Conservation (phyloP, 768 basidiomycete genomes). For the Boletales sp. region DNA sequence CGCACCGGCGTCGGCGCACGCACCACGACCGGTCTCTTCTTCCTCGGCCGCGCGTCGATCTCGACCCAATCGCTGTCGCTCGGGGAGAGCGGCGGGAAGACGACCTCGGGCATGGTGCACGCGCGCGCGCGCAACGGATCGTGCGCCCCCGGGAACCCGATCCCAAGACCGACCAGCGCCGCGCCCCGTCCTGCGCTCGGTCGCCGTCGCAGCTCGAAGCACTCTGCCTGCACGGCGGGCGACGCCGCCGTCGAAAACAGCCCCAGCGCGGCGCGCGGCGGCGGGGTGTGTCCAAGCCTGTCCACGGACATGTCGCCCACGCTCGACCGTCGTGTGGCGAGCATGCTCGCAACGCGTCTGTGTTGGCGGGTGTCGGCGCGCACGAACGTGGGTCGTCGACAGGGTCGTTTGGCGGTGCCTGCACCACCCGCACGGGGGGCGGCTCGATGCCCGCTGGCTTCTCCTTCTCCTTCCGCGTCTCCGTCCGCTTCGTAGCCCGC, state of each 20-base stretch:
- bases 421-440: not conserved
- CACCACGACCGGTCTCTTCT: not conserved
- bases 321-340: conserved; percentile 11
- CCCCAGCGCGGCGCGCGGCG: too few species aligned
- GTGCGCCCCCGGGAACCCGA: conserved; percentile 26
- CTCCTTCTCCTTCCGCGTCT: not conserved
- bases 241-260: too few species aligned
- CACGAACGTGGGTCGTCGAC: conserved; percentile 14
- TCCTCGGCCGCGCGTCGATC: not conserved
- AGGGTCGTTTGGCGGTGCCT: not conserved
- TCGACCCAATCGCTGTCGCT: not conserved
- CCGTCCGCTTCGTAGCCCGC: conserved; percentile 25
- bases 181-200: not conserved
- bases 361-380: conserved; percentile 25
- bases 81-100: not conserved
- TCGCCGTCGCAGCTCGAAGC: conserved; percentile 14
- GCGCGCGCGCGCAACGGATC: conserved; percentile 14
- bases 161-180: conserved; percentile 21
- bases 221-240: not conserved
- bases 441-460: not conserved
- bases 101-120: conserved; percentile 14
- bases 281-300: not conserved
- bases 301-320: not conserved
- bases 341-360: conserved; percentile 24
- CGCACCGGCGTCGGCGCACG: not conserved